These are phyloP conservation scores for Xylariaceae sp. DNA, from an alignment of 2,329 filamentous ascomycete genomes.

Conservation along the genomic window DNA sequence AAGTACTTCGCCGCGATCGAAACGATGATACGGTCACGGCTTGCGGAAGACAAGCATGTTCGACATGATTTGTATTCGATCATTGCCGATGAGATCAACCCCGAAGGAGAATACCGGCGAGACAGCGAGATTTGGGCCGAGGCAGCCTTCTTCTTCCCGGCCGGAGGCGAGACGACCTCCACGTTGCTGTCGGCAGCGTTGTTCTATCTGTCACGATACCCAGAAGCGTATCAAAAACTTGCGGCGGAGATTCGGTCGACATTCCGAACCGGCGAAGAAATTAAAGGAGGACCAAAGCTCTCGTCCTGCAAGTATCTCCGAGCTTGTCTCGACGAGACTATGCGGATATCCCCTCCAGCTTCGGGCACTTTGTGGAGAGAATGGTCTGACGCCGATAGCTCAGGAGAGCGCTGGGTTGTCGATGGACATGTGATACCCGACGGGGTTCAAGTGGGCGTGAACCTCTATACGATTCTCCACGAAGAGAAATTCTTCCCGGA, in stretches of 20 bases:
- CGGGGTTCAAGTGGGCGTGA: constrained; percentile 20
- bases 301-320: constrained; percentile 24
- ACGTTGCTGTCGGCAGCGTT: constrained; percentile 19
- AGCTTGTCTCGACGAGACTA: constrained; percentile 23
- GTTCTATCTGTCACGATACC: constrained; percentile 23
- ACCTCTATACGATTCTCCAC: constrained; percentile 17
- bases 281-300: constrained; percentile 15
- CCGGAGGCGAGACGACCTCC: constrained; percentile 21
- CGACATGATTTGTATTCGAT: constrained; percentile 22
- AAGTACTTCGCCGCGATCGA: constrained; percentile 15
- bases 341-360: constrained; percentile 19
- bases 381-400: constrained; percentile 14
- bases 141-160: constrained; percentile 22
- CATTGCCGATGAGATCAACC: constrained; percentile 12
- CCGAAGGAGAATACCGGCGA: constrained; percentile 6
- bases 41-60: constrained; percentile 12
- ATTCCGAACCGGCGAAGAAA: constrained; percentile 12
- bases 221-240: constrained; percentile 15
- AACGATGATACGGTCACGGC: constrained; percentile 21
- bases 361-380: constrained; percentile 21
- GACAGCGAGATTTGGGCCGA: constrained; percentile 22
- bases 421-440: constrained; percentile 21
- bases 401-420: constrained; percentile 10
- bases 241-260: constrained; percentile 17
- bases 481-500: constrained; percentile 22